Conservation (phyloP, 2,329 filamentous ascomycete species). For the Penicillium capsulatum region DNA sequence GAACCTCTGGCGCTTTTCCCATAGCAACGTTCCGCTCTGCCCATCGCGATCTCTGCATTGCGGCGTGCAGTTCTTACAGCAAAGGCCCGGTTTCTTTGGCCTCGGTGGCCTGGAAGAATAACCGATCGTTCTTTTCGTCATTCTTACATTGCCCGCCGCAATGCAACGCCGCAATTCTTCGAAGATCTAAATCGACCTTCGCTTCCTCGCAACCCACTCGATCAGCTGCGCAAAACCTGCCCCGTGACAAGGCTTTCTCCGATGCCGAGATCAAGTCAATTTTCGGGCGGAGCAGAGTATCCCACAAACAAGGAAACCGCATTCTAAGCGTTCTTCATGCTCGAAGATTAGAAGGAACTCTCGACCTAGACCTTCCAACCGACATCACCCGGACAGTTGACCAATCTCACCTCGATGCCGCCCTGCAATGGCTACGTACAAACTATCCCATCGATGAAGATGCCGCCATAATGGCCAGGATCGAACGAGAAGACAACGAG, state of each 20-base stretch:
- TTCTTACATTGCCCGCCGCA: neutral
- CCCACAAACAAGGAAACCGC: slow-evolving; percentile 34
- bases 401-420: slow-evolving; percentile 33
- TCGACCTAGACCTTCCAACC: slow-evolving; percentile 42
- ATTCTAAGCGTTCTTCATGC: slow-evolving; percentile 40
- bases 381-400: slow-evolving; percentile 36
- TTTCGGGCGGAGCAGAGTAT: slow-evolving; percentile 32
- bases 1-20: slow-evolving; percentile 23
- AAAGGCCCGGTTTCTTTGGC: slow-evolving; percentile 13
- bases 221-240: slow-evolving; percentile 10
- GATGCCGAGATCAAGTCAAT: slow-evolving; percentile 33
- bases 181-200: slow-evolving; percentile 23
- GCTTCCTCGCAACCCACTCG: slow-evolving; percentile 11
- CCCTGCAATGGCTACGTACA: slow-evolving; percentile 41
- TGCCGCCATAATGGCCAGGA: slow-evolving; percentile 45
- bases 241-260: slow-evolving; percentile 31
- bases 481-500: slow-evolving; percentile 39
- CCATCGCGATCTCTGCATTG: slow-evolving; percentile 22
- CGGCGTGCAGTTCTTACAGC: slow-evolving; percentile 18
- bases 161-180: slow-evolving; percentile 5
- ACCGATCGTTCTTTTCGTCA: neutral
- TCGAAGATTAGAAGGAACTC: slow-evolving; percentile 43
- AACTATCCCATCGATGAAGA: slow-evolving; percentile 47
- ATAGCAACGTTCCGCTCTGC: slow-evolving; percentile 18
- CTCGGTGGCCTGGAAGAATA: neutral